Evolutionary conservation across 306 rosid genomes (phyloP).

Genomic region (Inga oerstediana): DNA sequence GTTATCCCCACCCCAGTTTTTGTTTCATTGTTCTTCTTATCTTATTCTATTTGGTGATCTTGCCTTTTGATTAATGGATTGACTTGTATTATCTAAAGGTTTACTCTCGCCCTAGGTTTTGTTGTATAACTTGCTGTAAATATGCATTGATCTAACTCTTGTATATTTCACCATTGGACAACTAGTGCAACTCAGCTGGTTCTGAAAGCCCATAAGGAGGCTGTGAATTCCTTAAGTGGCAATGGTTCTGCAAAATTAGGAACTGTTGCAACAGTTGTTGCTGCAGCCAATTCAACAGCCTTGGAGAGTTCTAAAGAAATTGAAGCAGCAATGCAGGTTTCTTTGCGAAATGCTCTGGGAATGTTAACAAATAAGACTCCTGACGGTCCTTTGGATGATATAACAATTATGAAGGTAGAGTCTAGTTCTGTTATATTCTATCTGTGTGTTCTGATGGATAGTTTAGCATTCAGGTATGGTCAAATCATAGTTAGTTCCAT

Average conservation of each 20-base stretch:
- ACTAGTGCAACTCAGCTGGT: constrained; percentile 93
- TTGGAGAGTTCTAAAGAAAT: constrained; percentile 87
- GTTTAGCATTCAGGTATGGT: constrained; percentile 4
- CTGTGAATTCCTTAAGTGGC: constrained; percentile 97
- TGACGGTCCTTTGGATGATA: constrained; percentile 97
- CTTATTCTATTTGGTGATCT: neutral
- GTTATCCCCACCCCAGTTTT: too few relatives aligned
- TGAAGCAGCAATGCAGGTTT: constrained; percentile 97
- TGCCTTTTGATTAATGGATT: constrained; percentile 15
- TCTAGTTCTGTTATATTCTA: constrained; percentile 28
- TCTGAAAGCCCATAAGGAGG: constrained; percentile 94
- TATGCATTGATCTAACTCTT: constrained; percentile 22
- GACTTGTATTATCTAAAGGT: constrained; percentile 16
- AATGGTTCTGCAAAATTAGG: constrained; percentile 92
- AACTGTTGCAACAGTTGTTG: constrained; percentile 95
- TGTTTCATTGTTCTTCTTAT: too few relatives aligned
- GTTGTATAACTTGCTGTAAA: constrained; percentile 13
- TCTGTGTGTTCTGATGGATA: constrained; percentile 16
- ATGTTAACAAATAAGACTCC: constrained; percentile 63
- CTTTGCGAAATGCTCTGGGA: constrained; percentile 91
- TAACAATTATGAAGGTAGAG: constrained; percentile 91
- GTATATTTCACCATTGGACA: constrained; percentile 20
- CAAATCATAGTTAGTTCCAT: neutral
- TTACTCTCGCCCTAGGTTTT: constrained; percentile 12
- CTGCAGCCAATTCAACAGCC: constrained; percentile 98